Evolutionary conservation across 768 basidiomycete species (phyloP).

Genomic region (Xerocomellus chrysenteron): DNA sequence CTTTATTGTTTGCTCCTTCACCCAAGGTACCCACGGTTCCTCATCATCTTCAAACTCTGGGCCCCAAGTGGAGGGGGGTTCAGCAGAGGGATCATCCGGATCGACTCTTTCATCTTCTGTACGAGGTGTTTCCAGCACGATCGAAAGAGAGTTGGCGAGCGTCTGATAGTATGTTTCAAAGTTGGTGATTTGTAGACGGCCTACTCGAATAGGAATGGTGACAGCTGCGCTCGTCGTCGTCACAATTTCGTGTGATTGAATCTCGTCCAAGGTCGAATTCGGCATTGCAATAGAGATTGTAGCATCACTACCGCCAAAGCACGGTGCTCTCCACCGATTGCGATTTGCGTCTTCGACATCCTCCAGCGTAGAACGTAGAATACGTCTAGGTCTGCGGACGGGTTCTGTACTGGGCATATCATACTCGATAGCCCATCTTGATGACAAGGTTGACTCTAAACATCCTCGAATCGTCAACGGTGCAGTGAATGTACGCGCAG

Average conservation of each 20-base stretch:
- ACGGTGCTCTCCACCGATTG: no score
- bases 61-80: not conserved
- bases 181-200: not conserved
- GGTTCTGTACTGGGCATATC: not conserved
- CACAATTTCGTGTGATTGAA: not conserved
- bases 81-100: conserved; percentile 3
- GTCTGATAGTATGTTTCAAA: conserved; percentile 17
- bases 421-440: conserved; percentile 9
- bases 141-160: conserved; percentile 4
- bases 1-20: not conserved
- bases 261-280: conserved; percentile 3
- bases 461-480: not conserved
- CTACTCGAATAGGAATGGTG: conserved; percentile 6
- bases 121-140: not conserved
- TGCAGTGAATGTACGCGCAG: conserved; percentile 5
- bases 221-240: conserved; percentile 7
- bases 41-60: conserved; percentile 14
- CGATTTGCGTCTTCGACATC: not conserved
- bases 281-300: conserved; percentile 5
- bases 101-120: not conserved
- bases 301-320: rapidly evolving
- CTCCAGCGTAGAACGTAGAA: conserved; percentile 1
- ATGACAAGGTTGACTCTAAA: not conserved
- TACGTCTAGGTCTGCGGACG: not conserved
- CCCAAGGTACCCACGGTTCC: conserved; percentile 23